A percentile compares a stretch with the other conserved stretches of the same genome.
phyloP scores from a whole-genome alignment of 1,284 basidiomycete species.

The Tilletia caries region DNA sequence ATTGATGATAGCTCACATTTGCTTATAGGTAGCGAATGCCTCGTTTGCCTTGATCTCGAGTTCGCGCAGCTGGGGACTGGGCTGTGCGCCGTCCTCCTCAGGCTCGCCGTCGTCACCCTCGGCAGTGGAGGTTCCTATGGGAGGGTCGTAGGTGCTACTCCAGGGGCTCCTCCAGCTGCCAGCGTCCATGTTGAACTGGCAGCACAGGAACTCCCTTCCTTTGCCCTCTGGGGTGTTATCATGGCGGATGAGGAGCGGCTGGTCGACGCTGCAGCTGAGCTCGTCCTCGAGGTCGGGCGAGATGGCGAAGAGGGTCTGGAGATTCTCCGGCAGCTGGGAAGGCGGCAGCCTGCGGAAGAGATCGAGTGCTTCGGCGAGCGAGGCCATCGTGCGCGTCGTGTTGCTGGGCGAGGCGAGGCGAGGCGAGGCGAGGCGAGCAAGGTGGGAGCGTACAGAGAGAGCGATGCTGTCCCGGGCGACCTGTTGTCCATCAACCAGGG shows the following conservation, averaged over 20 bases:
- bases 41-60: conserved; percentile 90
- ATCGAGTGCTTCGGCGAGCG: conserved; percentile 64
- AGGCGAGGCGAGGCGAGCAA: too few relatives aligned
- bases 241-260: conserved; percentile 77
- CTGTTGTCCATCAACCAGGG: too few relatives aligned
- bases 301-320: conserved; percentile 68
- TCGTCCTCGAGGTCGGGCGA: conserved; percentile 91
- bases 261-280: conserved; percentile 88
- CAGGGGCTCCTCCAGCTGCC: conserved; percentile 94
- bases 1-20: conserved; percentile 61
- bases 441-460: too few relatives aligned
- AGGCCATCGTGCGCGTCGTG: background rate
- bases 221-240: conserved; percentile 64
- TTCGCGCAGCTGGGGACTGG: conserved; percentile 77
- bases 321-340: conserved; percentile 81
- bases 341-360: conserved; percentile 92
- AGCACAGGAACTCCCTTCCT: conserved; percentile 85
- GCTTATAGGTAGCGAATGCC: conserved; percentile 94
- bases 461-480: too few relatives aligned
- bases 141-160: conserved; percentile 87
- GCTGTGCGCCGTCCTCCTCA: conserved; percentile 71
- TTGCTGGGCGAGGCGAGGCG: background rate
- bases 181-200: conserved; percentile 96
- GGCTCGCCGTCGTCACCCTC: conserved; percentile 10
- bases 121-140: conserved; percentile 57